phyloP scores from a whole-genome alignment of 495 filamentous ascomycete species.

The Penicillium nucicola region DNA sequence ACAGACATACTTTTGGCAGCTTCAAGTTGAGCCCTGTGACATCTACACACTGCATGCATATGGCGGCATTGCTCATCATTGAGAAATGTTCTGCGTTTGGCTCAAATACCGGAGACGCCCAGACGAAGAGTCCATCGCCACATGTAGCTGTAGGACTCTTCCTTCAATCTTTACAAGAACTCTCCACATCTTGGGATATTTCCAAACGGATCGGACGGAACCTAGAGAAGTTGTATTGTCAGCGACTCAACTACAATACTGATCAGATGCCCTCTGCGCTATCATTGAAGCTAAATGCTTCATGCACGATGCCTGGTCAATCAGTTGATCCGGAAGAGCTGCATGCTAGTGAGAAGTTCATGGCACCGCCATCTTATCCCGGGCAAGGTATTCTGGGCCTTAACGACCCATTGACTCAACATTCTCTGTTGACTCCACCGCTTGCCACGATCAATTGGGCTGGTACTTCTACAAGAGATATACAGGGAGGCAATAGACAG shows the following conservation, averaged over 20 bases:
- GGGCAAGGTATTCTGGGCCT: too few species aligned
- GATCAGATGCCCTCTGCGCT: slow-evolving; percentile 7
- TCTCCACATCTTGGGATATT: slow-evolving; percentile 26
- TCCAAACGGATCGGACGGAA: slow-evolving; percentile 25
- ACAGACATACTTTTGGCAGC: slow-evolving; percentile 26
- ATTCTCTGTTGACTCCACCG: background rate
- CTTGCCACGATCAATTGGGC: background rate
- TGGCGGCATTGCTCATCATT: slow-evolving; percentile 23
- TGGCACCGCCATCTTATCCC: too few species aligned
- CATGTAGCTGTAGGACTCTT: slow-evolving; percentile 15
- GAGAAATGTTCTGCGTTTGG: slow-evolving; percentile 13
- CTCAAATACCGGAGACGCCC: background rate
- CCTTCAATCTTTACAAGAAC: slow-evolving; percentile 17
- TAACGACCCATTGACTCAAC: background rate
- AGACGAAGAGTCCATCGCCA: background rate
- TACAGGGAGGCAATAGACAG: background rate
- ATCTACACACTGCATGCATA: slow-evolving; percentile 27
- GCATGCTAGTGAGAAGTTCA: background rate
- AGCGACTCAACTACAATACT: slow-evolving; percentile 10
- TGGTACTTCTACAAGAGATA: background rate
- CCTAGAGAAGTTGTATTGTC: slow-evolving; percentile 19
- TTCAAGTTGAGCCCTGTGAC: slow-evolving; percentile 29
- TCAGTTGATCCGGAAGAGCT: background rate
- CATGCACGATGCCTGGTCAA: background rate
- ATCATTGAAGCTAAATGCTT: background rate